phyloP scores from a whole-genome alignment of 2,329 filamentous ascomycete species.

The Aureobasidium sp. region DNA sequence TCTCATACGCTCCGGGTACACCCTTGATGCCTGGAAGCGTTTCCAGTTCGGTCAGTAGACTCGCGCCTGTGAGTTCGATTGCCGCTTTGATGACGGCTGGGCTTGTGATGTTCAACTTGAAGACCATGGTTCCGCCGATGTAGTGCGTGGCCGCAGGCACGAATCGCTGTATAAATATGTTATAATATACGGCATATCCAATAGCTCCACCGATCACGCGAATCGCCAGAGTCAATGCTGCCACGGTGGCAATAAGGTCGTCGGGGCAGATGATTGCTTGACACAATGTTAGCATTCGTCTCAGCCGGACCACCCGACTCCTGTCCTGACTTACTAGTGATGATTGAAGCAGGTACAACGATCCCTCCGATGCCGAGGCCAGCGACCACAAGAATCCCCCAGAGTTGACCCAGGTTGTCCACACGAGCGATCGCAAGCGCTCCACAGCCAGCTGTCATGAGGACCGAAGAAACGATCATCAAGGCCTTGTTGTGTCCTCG shows the following conservation, averaged over 20 bases:
- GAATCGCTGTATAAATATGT: slow-evolving; percentile 46
- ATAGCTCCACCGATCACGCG: slow-evolving; percentile 61
- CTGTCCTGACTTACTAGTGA: slow-evolving; percentile 32
- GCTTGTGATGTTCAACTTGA: slow-evolving; percentile 45
- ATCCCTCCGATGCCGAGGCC: slow-evolving; percentile 61
- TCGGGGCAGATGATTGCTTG: slow-evolving; percentile 58
- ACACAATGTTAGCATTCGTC: not conserved
- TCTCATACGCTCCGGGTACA: slow-evolving; percentile 44
- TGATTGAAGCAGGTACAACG: slow-evolving; percentile 60
- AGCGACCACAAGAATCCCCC: slow-evolving; percentile 53
- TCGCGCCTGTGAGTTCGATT: slow-evolving; percentile 48
- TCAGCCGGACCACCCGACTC: not conserved
- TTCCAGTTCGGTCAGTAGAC: slow-evolving; percentile 44
- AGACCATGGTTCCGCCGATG: slow-evolving; percentile 46
- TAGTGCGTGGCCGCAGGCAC: slow-evolving; percentile 38
- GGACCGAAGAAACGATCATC: slow-evolving; percentile 50
- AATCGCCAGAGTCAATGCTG: slow-evolving; percentile 62
- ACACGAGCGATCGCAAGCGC: slow-evolving; percentile 25
- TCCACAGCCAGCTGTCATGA: slow-evolving; percentile 56
- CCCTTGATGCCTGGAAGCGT: slow-evolving; percentile 47
- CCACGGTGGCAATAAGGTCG: slow-evolving; percentile 62
- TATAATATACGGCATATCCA: slow-evolving; percentile 43
- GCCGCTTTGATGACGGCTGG: slow-evolving; percentile 41
- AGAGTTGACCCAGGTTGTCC: slow-evolving; percentile 39
- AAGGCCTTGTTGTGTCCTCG: slow-evolving; percentile 54